These are phyloP conservation scores for Penicillium sp. DNA, from an alignment of 2,329 filamentous ascomycete species.

Conservation along the genomic window DNA sequence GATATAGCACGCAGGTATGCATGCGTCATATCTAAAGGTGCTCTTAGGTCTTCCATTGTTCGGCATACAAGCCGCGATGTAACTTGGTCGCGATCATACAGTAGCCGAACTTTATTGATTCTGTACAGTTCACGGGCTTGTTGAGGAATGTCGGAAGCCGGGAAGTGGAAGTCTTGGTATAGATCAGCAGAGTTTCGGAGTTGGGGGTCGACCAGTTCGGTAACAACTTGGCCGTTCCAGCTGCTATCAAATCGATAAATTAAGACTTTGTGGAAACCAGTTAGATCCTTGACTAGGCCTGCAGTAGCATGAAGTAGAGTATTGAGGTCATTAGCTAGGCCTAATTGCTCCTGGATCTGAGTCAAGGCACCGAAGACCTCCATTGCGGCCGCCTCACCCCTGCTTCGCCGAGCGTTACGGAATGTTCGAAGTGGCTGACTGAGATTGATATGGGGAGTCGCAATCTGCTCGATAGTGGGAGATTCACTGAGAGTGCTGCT, in stretches of 20 bases:
- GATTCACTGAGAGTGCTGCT: slow-evolving; percentile 67
- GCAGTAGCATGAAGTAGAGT: slow-evolving; percentile 77
- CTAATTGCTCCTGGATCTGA: slow-evolving; percentile 83
- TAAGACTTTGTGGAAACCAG: slow-evolving; percentile 90
- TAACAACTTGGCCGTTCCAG: slow-evolving; percentile 85
- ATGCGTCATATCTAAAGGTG: slow-evolving; percentile 79
- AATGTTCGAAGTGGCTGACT: slow-evolving; percentile 78
- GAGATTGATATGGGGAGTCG: slow-evolving; percentile 71
- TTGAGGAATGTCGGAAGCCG: slow-evolving; percentile 80
- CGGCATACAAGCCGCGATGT: slow-evolving; percentile 82
- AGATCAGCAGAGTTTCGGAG: slow-evolving; percentile 70
- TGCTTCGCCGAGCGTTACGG: slow-evolving; percentile 71
- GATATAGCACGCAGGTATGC: slow-evolving; percentile 78
- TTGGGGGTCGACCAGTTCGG: slow-evolving; percentile 80
- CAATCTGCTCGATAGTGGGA: slow-evolving; percentile 71
- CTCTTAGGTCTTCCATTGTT: slow-evolving; percentile 62
- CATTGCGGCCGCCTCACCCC: slow-evolving; percentile 82
- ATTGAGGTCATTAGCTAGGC: slow-evolving; percentile 64
- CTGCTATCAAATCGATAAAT: slow-evolving; percentile 83
- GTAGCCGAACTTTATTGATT: slow-evolving; percentile 81
- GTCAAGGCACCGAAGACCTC: slow-evolving; percentile 92
- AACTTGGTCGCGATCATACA: slow-evolving; percentile 80
- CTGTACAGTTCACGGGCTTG: slow-evolving; percentile 89
- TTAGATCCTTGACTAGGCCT: slow-evolving; percentile 84
- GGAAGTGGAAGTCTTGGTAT: slow-evolving; percentile 85